A percentile compares a stretch with the other conserved stretches of the same genome.
phyloP scores from a whole-genome alignment of 2,329 filamentous ascomycete genomes.

The Dactylellina haptotyla region DNA sequence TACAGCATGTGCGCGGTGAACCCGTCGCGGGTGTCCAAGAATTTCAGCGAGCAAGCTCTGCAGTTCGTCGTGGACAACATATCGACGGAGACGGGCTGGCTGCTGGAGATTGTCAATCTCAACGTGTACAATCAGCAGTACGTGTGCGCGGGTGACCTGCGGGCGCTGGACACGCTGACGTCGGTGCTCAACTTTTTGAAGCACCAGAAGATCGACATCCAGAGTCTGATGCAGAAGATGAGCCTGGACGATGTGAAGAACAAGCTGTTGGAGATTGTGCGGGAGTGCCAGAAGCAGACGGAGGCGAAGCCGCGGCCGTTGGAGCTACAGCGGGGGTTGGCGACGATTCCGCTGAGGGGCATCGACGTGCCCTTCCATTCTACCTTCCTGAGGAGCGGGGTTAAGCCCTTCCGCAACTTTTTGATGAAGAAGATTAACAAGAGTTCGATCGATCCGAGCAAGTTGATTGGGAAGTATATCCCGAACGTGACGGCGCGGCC shows the following conservation, averaged over 20 bases:
- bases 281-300: constrained; percentile 85
- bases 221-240: constrained; percentile 85
- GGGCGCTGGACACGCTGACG: constrained; percentile 75
- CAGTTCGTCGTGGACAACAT: constrained; percentile 98
- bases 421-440: constrained; percentile 99
- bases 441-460: constrained; percentile 96
- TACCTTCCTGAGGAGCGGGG: constrained; percentile 95
- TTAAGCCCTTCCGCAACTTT: constrained; percentile 99
- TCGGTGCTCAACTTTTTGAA: constrained; percentile 95
- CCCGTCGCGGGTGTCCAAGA: constrained; percentile 96
- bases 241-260: constrained; percentile 90
- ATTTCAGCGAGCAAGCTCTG: constrained; percentile 96
- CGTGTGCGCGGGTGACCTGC: constrained; percentile 76
- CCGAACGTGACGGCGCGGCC: constrained; percentile 97
- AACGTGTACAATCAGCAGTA: constrained; percentile 81
- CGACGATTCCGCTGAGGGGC: constrained; percentile 93
- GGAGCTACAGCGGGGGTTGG: constrained; percentile 91
- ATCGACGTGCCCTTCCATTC: constrained; percentile 99
- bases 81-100: constrained; percentile 90
- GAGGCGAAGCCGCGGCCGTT: constrained; percentile 87
- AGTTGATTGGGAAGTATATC: constrained; percentile 98
- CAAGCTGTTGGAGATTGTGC: constrained; percentile 89
- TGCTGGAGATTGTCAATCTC: constrained; percentile 99
- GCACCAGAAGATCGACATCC: constrained; percentile 95
- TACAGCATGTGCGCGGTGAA: constrained; percentile 99